Evolutionary conservation across 2,329 filamentous ascomycete genomes (phyloP).

Genomic region (Herpotrichia juniperi): DNA sequence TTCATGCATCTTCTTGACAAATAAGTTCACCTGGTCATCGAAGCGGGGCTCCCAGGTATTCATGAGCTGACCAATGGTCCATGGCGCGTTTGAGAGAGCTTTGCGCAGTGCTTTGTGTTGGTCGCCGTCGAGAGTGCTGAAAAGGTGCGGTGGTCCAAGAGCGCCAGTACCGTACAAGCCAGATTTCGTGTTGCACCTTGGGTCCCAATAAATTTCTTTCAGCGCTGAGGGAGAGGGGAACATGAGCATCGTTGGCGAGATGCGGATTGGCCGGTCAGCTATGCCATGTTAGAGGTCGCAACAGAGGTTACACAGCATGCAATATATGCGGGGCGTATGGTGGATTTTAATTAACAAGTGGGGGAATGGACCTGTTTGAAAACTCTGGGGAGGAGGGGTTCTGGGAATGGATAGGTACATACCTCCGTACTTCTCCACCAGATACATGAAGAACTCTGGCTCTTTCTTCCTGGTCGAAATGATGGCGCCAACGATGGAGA

Average conservation of each 20-base stretch:
- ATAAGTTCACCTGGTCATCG: slow-evolving; percentile 43
- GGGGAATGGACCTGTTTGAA: too few relatives aligned
- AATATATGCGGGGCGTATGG: slow-evolving; percentile 5
- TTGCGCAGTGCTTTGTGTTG: slow-evolving; percentile 44
- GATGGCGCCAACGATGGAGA: slow-evolving; percentile 36
- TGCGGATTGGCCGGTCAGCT: slow-evolving; percentile 45
- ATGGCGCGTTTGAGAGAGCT: slow-evolving; percentile 44
- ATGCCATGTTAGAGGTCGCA: slow-evolving; percentile 3
- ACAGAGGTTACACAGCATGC: neutral
- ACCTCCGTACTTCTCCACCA: slow-evolving; percentile 38
- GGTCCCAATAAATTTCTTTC: slow-evolving; percentile 50
- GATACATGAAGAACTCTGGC: slow-evolving; percentile 35
- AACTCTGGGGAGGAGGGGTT: neutral
- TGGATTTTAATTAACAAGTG: neutral
- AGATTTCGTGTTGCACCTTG: slow-evolving; percentile 44
- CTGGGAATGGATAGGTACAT: slow-evolving; percentile 8
- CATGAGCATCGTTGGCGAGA: slow-evolving; percentile 46
- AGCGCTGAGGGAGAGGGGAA: slow-evolving; percentile 44
- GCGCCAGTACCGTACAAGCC: slow-evolving; percentile 44
- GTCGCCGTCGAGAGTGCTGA: slow-evolving; percentile 40
- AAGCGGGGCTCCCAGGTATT: slow-evolving; percentile 47
- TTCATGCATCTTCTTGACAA: slow-evolving; percentile 40
- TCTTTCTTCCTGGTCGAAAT: slow-evolving; percentile 34
- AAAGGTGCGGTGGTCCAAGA: slow-evolving; percentile 44
- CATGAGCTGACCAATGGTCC: slow-evolving; percentile 48